Evolutionary conservation across 768 basidiomycete species (phyloP).

Genomic region (Lactarius hatsudake): DNA sequence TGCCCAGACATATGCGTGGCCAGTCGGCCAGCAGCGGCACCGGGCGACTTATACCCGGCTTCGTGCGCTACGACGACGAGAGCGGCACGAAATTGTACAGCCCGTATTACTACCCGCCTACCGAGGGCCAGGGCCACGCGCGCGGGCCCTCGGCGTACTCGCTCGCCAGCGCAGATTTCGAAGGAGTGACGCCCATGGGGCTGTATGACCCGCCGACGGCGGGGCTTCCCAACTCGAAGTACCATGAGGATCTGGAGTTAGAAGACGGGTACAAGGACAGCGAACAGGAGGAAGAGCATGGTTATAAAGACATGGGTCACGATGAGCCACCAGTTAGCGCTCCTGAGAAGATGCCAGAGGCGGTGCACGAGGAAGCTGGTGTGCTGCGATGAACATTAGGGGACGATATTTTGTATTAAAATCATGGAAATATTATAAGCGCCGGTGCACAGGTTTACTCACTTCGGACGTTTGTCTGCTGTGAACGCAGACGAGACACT

Average conservation of each 20-base stretch:
- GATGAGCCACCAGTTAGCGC: neutral
- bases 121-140: conserved; percentile 5
- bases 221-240: neutral
- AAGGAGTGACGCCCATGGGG: neutral
- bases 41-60: conserved; percentile 15
- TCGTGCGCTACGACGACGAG: conserved; percentile 21
- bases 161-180: neutral
- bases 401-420: neutral
- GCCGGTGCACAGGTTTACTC: conserved; percentile 9
- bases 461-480: conserved; percentile 21
- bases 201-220: neutral
- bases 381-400: neutral
- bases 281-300: neutral
- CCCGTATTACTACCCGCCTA: conserved; percentile 5
- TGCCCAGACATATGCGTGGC: conserved; percentile 1
- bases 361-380: neutral
- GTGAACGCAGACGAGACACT: conserved; percentile 6
- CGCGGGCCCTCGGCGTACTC: conserved; percentile 3
- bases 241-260: neutral
- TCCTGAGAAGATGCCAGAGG: neutral
- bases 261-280: neutral
- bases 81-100: conserved; percentile 22
- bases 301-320: neutral
- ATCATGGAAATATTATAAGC: neutral
- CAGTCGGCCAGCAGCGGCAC: neutral